phyloP scores from a whole-genome alignment of 805 yeast genomes.

The Phaffomyces opuntiae region DNA sequence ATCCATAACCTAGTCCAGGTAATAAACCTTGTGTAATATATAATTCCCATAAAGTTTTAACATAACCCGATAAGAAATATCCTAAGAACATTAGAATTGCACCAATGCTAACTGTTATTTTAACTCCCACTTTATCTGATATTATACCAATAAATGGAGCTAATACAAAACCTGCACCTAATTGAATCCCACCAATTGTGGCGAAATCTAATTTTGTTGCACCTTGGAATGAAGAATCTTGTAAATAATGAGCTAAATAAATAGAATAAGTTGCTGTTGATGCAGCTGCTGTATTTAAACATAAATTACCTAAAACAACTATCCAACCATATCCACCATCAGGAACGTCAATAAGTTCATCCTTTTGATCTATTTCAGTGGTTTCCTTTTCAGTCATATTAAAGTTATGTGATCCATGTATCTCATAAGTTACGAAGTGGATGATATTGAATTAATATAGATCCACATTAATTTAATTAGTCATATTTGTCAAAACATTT shows the following conservation, averaged over 20 bases:
- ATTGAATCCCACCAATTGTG: constrained; percentile 60
- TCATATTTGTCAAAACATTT: no score
- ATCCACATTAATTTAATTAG: no score
- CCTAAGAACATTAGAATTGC: constrained; percentile 45
- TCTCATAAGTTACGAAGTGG: no score
- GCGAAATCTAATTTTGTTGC: constrained; percentile 56
- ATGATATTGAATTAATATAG: no score
- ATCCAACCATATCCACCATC: constrained; percentile 42
- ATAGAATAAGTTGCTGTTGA: constrained; percentile 38
- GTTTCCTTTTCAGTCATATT: background rate
- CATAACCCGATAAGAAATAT: constrained; percentile 51
- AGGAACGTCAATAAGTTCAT: constrained; percentile 26
- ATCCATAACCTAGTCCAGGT: constrained; percentile 45
- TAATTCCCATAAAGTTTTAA: constrained; percentile 55
- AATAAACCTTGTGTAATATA: constrained; percentile 63
- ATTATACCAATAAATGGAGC: constrained; percentile 42
- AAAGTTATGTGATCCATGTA: no score
- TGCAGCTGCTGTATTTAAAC: constrained; percentile 8
- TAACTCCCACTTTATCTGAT: constrained; percentile 29
- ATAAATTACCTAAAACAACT: constrained; percentile 16
- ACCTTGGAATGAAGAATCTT: constrained; percentile 40
- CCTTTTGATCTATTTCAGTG: background rate
- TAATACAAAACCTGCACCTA: constrained; percentile 47
- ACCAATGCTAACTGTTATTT: constrained; percentile 41
- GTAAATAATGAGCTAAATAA: constrained; percentile 52